Percentiles rank a stretch among this genome's conserved stretches.
phyloP scores from a whole-genome alignment of 1,284 basidiomycete species.

The Takashimella koratensis region DNA sequence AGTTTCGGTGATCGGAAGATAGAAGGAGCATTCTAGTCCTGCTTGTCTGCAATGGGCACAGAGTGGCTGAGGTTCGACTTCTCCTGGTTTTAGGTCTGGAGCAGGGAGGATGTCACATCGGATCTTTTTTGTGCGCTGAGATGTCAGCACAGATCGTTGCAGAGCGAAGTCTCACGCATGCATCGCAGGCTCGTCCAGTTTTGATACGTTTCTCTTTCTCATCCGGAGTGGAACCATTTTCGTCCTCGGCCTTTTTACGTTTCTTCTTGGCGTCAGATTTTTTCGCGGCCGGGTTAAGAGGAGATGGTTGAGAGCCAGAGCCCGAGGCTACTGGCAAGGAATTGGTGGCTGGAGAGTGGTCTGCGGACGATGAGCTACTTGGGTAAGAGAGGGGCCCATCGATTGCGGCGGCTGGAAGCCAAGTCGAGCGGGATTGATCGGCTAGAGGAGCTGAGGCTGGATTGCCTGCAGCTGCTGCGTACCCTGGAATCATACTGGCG shows the following conservation, averaged over 20 bases:
- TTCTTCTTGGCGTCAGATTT: conserved; percentile 22
- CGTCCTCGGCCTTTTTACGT: conserved; percentile 25
- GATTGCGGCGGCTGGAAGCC: no score
- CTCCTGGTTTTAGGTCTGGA: conserved; percentile 10
- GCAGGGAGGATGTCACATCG: conserved; percentile 50
- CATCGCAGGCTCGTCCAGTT: conserved; percentile 49
- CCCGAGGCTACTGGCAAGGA: not conserved
- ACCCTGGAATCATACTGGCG: no score
- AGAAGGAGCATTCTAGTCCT: conserved; percentile 89
- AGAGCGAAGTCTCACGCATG: conserved; percentile 47
- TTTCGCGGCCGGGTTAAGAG: not conserved
- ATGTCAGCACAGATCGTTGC: not conserved
- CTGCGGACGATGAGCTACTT: no score
- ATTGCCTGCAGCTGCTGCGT: no score
- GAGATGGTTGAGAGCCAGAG: not conserved
- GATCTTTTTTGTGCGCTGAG: conserved; percentile 79
- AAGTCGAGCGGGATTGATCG: no score
- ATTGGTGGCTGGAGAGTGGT: not conserved
- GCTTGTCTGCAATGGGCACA: conserved; percentile 60
- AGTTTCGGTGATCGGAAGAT: conserved; percentile 95
- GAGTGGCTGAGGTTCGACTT: conserved; percentile 26
- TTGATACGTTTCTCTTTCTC: conserved; percentile 45
- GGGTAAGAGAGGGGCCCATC: no score
- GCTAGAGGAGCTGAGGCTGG: no score
- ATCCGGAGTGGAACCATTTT: conserved; percentile 10